Conservation (phyloP, 1,139 yeast species). For the Nadsonia commutata region DNA sequence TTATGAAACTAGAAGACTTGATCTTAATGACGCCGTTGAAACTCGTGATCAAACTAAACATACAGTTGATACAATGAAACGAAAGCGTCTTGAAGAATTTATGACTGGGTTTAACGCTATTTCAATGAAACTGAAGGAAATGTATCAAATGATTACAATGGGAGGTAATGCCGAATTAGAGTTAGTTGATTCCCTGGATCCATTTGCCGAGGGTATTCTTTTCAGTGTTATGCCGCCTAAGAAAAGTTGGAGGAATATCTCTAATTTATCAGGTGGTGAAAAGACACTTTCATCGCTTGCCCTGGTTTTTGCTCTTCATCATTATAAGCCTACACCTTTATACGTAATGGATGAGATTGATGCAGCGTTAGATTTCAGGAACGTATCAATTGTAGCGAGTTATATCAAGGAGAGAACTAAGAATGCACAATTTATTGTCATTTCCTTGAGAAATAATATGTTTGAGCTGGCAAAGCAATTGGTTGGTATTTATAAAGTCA, state of each 20-base stretch:
- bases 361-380: conserved; percentile 94
- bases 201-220: conserved; percentile 93
- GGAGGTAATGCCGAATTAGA: conserved; percentile 98
- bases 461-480: conserved; percentile 88
- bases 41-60: conserved; percentile 53
- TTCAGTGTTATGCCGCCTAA: conserved; percentile 99
- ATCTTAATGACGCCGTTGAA: conserved; percentile 51
- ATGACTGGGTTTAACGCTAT: conserved; percentile 85
- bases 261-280: conserved; percentile 95
- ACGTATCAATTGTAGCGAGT: conserved; percentile 93
- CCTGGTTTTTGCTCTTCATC: conserved; percentile 88
- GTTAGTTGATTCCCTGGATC: conserved; percentile 88
- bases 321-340: conserved; percentile 91
- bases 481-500: conserved; percentile 89
- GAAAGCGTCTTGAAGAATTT: conserved; percentile 70
- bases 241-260: conserved; percentile 91
- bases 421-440: conserved; percentile 93
- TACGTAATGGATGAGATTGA: conserved; percentile 99
- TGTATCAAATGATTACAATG: conserved; percentile 98
- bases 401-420: conserved; percentile 91
- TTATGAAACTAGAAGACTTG: conserved; percentile 44
- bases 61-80: conserved; percentile 54
- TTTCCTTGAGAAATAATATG: conserved; percentile 92
- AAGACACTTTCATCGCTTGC: conserved; percentile 93
- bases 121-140: conserved; percentile 79